Conservation (phyloP, 148 eudicot species). For the Mesembryanthemum crystallinum region DNA sequence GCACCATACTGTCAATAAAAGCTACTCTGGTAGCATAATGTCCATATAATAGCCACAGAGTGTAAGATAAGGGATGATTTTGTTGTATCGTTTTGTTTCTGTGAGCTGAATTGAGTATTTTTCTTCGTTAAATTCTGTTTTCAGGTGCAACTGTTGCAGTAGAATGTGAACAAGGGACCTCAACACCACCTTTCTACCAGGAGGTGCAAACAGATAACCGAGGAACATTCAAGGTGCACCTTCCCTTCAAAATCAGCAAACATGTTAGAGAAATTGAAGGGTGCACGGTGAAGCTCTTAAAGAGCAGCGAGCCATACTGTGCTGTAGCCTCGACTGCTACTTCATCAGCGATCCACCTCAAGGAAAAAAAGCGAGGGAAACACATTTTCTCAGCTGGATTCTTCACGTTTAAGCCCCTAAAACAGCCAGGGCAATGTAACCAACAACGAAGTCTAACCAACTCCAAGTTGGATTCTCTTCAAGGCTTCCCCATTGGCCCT, state of each 20-base stretch:
- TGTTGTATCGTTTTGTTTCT: not conserved
- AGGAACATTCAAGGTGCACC: constrained; percentile 58
- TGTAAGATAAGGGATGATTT: not conserved
- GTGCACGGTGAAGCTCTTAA: constrained; percentile 62
- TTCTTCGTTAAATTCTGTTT: not conserved
- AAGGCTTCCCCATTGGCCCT: constrained; percentile 19
- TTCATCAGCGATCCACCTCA: constrained; percentile 54
- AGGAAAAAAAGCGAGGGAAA: constrained; percentile 37
- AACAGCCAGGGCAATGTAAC: constrained; percentile 56
- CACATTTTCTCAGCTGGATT: constrained; percentile 81
- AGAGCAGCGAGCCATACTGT: constrained; percentile 70
- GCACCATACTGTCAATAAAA: not conserved
- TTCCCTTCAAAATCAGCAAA: constrained; percentile 64
- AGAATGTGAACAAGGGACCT: constrained; percentile 43
- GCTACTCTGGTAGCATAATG: not conserved
- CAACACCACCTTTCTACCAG: constrained; percentile 36
- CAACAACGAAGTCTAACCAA: constrained; percentile 44
- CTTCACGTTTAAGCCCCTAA: constrained; percentile 78
- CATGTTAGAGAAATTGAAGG: constrained; percentile 48
- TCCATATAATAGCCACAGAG: too few relatives aligned
- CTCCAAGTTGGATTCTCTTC: constrained; percentile 21
- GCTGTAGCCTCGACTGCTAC: constrained; percentile 64
- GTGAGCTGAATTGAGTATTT: not conserved
- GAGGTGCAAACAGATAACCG: constrained; percentile 57
- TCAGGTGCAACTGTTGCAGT: constrained; percentile 82